A percentile compares a stretch with the other conserved stretches of the same genome.
phyloP scores from a whole-genome alignment of 257 asterid species.

The Solanum lycopersicoides region DNA sequence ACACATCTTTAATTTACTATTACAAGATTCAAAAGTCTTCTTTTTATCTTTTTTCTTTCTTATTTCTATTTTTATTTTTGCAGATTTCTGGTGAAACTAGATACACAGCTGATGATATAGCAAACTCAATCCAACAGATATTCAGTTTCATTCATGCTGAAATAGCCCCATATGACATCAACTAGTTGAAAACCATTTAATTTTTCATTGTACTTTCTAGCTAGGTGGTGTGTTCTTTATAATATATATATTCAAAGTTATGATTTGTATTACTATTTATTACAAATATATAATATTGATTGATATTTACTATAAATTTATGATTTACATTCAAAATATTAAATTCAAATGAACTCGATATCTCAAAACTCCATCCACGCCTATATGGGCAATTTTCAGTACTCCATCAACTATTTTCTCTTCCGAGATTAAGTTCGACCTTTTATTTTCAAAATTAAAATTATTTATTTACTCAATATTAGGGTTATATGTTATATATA shows the following conservation, averaged over 20 bases:
- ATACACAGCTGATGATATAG: conserved; percentile 79
- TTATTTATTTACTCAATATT: neutral
- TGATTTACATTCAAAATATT: neutral
- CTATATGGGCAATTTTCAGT: neutral
- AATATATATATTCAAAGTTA: neutral
- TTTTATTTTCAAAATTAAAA: neutral
- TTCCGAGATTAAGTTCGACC: neutral
- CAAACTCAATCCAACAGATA: conserved; percentile 83
- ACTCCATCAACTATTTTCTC: neutral
- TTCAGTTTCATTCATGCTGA: conserved; percentile 76
- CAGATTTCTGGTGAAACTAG: conserved; percentile 71
- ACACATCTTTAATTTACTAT: neutral
- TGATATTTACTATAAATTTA: neutral
- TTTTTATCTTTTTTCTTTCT: neutral
- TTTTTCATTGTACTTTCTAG: neutral
- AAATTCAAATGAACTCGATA: neutral
- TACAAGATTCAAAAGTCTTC: neutral
- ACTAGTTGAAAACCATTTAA: neutral
- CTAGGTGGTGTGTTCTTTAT: neutral
- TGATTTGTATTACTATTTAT: neutral
- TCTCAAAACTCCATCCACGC: neutral
- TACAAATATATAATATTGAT: no score
- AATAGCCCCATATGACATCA: conserved; percentile 26
- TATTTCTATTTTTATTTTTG: conserved; percentile 2
- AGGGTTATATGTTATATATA: neutral